A percentile compares a stretch with the other conserved stretches of the same genome.
Evolutionary conservation across 2,329 filamentous ascomycete species (phyloP).

Genomic region (Didymellaceae sp.): DNA sequence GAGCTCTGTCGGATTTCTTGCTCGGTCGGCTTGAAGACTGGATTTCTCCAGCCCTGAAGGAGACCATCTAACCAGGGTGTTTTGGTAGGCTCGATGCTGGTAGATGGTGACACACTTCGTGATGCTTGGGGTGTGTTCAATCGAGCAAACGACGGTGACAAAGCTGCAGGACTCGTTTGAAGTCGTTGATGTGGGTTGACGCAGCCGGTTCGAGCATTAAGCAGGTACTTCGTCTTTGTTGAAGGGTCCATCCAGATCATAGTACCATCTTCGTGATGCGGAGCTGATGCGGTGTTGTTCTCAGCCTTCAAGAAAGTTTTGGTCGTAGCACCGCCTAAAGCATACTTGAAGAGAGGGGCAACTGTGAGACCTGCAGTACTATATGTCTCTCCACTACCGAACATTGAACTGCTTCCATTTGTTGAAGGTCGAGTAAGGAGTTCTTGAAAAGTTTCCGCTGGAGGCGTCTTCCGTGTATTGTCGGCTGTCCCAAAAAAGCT

Average conservation of each 20-base stretch:
- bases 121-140: slow-evolving; percentile 38
- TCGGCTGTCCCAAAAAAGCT: slow-evolving; percentile 36
- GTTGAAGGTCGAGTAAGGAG: neutral
- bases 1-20: slow-evolving; percentile 50
- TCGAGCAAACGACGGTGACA: slow-evolving; percentile 13
- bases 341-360: neutral
- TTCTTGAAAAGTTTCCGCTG: neutral
- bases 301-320: neutral
- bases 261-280: slow-evolving; percentile 38
- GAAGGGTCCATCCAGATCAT: slow-evolving; percentile 67
- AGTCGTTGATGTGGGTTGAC: slow-evolving; percentile 33
- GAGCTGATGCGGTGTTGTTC: neutral
- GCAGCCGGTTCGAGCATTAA: slow-evolving; percentile 65
- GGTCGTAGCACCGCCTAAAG: neutral
- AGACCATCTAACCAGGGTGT: slow-evolving; percentile 66
- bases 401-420: neutral
- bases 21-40: slow-evolving; percentile 68
- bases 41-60: slow-evolving; percentile 74
- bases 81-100: slow-evolving; percentile 13
- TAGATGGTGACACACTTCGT: slow-evolving; percentile 36
- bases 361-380: neutral
- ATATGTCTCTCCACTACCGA: neutral
- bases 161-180: slow-evolving; percentile 10
- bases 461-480: neutral
- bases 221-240: slow-evolving; percentile 58